Percentiles rank a stretch among this genome's conserved stretches.
Conservation (phyloP, 2,329 filamentous ascomycete species). For the Pyrenophora seminiperda region DNA sequence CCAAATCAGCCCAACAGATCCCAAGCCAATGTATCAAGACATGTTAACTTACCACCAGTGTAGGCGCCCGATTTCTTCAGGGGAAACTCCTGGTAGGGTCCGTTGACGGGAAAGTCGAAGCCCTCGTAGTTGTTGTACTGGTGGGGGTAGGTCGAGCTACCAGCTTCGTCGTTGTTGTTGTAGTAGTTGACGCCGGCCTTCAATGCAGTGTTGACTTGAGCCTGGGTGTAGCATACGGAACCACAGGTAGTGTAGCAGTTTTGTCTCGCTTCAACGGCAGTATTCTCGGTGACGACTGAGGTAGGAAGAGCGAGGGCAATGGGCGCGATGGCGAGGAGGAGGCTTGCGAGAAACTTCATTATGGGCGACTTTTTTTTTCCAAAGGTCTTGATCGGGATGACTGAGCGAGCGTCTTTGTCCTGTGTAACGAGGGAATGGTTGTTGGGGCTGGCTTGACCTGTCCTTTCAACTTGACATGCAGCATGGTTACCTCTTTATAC, state of each 20-base stretch:
- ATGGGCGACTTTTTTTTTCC: conserved; percentile 1
- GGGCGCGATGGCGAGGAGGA: conserved; percentile 25
- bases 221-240: conserved; percentile 57
- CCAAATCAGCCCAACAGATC: background rate
- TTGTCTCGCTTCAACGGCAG: conserved; percentile 45
- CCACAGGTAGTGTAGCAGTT: conserved; percentile 60
- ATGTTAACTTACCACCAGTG: conserved; percentile 56
- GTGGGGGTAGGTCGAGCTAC: conserved; percentile 61
- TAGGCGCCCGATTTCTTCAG: conserved; percentile 59
- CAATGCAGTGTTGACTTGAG: conserved; percentile 57
- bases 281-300: background rate
- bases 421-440: conserved; percentile 11
- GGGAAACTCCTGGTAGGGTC: conserved; percentile 69
- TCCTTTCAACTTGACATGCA: background rate
- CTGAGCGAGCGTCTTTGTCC: conserved; percentile 16
- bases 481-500: conserved; percentile 12
- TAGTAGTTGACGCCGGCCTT: conserved; percentile 60
- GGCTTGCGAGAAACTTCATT: conserved; percentile 28
- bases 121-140: conserved; percentile 67
- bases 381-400: too few species aligned
- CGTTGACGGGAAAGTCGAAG: conserved; percentile 62
- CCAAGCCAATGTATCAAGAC: background rate
- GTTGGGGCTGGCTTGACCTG: conserved; percentile 10
- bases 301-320: conserved; percentile 27
- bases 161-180: conserved; percentile 44